Conservation (phyloP, 208 protist genomes). For the Spongospora subterranea region DNA sequence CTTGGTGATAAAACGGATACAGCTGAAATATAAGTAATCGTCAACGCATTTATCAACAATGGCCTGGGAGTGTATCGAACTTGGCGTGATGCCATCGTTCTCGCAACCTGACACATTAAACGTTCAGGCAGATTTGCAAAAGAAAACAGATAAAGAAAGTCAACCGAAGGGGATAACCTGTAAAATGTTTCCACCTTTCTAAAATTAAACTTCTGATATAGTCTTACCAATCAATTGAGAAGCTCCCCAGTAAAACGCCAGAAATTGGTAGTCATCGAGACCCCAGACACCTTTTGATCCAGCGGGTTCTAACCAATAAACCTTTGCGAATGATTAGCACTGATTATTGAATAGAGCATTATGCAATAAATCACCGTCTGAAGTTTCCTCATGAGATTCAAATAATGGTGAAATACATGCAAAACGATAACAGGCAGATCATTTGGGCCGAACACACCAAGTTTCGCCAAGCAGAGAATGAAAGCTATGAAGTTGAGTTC, state of each 20-base stretch:
- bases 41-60: constrained; percentile 62
- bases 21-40: constrained; percentile 71
- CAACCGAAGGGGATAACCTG: no score
- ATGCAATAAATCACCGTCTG: constrained; percentile 76
- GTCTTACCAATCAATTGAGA: constrained; percentile 86
- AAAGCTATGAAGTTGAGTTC: constrained; percentile 94
- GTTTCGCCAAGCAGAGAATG: constrained; percentile 84
- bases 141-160: no score
- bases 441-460: constrained; percentile 66
- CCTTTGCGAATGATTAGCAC: background rate
- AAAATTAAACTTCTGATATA: background rate
- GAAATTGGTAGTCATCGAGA: constrained; percentile 98
- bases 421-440: constrained; percentile 84
- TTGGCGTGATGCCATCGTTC: background rate
- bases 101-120: background rate
- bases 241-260: constrained; percentile 94
- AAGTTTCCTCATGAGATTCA: constrained; percentile 85
- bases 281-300: constrained; percentile 97
- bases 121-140: no score
- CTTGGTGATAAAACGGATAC: constrained; percentile 67
- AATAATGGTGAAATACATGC: constrained; percentile 87
- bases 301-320: constrained; percentile 87
- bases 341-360: constrained; percentile 58
- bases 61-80: constrained; percentile 52
- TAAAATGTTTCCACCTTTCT: no score